Conservation (phyloP, 2,329 filamentous ascomycete genomes). For the Colletotrichum godetiae region DNA sequence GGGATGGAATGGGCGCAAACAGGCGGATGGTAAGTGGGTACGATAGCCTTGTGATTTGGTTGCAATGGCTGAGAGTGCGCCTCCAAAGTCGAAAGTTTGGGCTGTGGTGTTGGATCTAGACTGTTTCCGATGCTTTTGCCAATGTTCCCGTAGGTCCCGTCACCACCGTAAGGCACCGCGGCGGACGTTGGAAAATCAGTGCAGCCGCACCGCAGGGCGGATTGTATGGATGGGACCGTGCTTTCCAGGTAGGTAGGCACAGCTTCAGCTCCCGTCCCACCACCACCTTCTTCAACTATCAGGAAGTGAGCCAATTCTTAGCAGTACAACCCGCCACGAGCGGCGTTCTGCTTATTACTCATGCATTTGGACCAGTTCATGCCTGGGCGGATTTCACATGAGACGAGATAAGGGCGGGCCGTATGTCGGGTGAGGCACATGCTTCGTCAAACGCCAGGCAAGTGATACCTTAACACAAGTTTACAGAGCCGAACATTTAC, state of each 20-base stretch:
- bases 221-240: neutral
- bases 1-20: too few species aligned
- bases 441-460: neutral
- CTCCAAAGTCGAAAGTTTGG: too few species aligned
- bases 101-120: neutral
- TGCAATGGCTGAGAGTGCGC: too few species aligned
- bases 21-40: too few species aligned
- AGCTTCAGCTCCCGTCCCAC: neutral
- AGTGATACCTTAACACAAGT: neutral
- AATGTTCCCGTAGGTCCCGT: too few species aligned
- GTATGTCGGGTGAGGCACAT: neutral
- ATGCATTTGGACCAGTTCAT: neutral
- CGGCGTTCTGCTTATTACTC: neutral
- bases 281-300: neutral
- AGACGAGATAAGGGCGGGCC: neutral
- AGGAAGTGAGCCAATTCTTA: too few species aligned
- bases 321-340: neutral
- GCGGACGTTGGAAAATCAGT: conserved; percentile 18
- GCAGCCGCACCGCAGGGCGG: neutral
- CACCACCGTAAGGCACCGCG: neutral
- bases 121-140: neutral
- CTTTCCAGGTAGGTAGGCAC: neutral
- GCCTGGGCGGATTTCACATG: neutral
- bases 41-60: too few species aligned
- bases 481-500: neutral